Conservation (phyloP, 2,329 filamentous ascomycete genomes). For the Exophiala viscosa region DNA sequence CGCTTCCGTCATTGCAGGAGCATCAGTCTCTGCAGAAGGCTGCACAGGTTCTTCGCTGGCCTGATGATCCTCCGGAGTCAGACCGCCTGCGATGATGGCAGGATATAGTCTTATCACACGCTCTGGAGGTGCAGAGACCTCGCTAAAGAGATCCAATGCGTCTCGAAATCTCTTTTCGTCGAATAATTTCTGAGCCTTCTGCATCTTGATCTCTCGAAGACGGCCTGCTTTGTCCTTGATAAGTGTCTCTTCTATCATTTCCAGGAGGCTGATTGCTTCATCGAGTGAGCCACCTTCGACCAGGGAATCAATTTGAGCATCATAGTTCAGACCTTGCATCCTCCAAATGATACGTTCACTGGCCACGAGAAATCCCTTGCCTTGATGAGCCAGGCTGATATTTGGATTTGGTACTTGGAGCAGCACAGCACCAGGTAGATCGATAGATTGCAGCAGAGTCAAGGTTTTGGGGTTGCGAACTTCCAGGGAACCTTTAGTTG, state of each 20-base stretch:
- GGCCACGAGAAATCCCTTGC: conserved; percentile 89
- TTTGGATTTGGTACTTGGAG: conserved; percentile 91
- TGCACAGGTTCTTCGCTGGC: conserved; percentile 32
- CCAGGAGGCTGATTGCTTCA: conserved; percentile 84
- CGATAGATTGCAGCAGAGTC: conserved; percentile 80
- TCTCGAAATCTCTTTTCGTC: conserved; percentile 76
- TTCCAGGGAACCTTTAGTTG: conserved; percentile 79
- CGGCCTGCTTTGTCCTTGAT: conserved; percentile 76
- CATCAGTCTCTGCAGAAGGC: neutral
- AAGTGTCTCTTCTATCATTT: conserved; percentile 88
- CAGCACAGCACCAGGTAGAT: conserved; percentile 74
- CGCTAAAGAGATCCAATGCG: conserved; percentile 84
- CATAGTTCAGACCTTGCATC: conserved; percentile 90
- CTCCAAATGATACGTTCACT: conserved; percentile 93
- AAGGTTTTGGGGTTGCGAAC: conserved; percentile 89
- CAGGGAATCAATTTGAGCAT: conserved; percentile 80
- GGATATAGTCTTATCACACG: conserved; percentile 83
- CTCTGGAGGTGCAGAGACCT: conserved; percentile 84
- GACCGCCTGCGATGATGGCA: conserved; percentile 72
- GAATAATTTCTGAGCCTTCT: conserved; percentile 84
- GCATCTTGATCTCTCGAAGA: conserved; percentile 80
- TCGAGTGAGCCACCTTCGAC: conserved; percentile 72
- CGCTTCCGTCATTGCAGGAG: conserved; percentile 5
- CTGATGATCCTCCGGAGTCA: conserved; percentile 50
- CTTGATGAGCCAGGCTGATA: conserved; percentile 89